Percentiles rank a stretch among this genome's conserved stretches.
phyloP scores from a whole-genome alignment of 345 rosid species.

The Melaleuca quinquenervia region DNA sequence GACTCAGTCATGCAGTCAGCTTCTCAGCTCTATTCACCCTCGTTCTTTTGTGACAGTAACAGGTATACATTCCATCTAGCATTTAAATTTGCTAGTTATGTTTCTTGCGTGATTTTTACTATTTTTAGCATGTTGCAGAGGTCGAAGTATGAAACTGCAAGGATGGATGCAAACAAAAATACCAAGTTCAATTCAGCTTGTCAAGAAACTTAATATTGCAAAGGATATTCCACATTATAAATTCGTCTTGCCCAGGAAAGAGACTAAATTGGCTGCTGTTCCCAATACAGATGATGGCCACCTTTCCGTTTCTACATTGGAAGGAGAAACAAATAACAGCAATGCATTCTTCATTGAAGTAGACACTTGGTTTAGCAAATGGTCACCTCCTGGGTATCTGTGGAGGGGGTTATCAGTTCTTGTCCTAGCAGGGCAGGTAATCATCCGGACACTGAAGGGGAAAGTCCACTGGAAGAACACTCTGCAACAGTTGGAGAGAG shows the following conservation, averaged over 20 bases:
- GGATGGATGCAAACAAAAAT: background rate
- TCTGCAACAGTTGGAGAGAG: constrained; percentile 16
- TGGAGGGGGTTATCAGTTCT: constrained; percentile 16
- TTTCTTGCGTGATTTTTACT: background rate
- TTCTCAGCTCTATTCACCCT: background rate
- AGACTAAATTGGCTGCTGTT: background rate
- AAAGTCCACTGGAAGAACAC: constrained; percentile 15
- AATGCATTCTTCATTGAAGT: background rate
- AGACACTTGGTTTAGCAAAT: constrained; percentile 4
- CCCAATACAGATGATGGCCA: constrained; percentile 4
- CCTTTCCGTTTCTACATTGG: background rate
- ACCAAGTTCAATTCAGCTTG: background rate
- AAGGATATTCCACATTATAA: background rate
- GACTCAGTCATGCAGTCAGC: background rate
- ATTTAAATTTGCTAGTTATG: background rate
- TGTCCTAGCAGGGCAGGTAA: constrained; percentile 13
- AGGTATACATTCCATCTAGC: background rate
- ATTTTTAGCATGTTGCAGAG: background rate
- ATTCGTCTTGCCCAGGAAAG: background rate
- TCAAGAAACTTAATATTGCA: background rate
- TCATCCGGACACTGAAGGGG: constrained; percentile 4
- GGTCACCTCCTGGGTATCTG: constrained; percentile 13
- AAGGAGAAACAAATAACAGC: background rate
- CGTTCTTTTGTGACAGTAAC: background rate
- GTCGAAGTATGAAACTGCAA: background rate